Evolutionary conservation across 352 stramenopile species (phyloP).

Genomic region (Globisporangium paroecandrum): DNA sequence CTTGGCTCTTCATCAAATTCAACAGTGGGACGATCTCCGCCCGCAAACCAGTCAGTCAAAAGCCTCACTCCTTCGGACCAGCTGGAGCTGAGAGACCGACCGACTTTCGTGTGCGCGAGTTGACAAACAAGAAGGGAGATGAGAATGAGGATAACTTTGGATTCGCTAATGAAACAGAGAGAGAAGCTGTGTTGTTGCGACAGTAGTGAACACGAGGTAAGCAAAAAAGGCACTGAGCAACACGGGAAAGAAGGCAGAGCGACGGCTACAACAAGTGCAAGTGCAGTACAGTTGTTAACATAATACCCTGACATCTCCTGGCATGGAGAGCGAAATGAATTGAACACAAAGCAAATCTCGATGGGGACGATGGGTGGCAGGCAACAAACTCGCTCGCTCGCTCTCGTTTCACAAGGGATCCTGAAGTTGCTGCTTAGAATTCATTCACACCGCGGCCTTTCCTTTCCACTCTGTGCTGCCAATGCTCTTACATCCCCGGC

Average conservation of each 20-base stretch:
- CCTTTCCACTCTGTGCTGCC: background rate
- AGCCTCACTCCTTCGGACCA: background rate
- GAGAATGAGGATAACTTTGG: background rate
- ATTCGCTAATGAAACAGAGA: constrained; percentile 1
- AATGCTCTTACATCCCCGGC: background rate
- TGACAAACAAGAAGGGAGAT: background rate
- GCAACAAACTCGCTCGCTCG: background rate
- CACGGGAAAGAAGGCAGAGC: background rate
- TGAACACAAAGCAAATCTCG: background rate
- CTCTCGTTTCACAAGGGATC: background rate
- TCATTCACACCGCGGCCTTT: background rate
- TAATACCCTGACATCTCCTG: background rate
- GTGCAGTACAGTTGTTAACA: background rate
- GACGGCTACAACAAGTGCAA: background rate
- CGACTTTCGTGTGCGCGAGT: background rate
- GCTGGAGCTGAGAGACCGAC: background rate
- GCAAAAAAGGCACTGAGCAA: background rate
- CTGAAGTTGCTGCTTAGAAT: background rate
- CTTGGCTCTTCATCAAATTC: background rate
- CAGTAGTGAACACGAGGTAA: background rate
- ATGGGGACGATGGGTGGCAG: background rate
- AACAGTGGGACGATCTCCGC: background rate
- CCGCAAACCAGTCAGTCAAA: background rate
- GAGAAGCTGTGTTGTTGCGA: background rate
- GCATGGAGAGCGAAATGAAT: background rate